These are phyloP conservation scores for Clathrus columnatus DNA, from an alignment of 768 basidiomycete species.

Conservation along the genomic window DNA sequence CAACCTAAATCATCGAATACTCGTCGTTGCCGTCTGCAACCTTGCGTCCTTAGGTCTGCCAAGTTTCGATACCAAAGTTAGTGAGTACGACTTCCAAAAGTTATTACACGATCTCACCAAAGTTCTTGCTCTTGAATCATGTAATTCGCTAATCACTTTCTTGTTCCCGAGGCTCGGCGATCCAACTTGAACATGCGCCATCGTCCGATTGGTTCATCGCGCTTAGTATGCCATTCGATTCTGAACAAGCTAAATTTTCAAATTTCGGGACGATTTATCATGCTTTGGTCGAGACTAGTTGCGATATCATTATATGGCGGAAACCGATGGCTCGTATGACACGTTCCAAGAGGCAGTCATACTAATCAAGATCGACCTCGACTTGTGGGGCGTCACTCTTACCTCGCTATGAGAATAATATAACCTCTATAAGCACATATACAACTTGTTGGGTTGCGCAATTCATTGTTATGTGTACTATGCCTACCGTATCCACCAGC, in stretches of 20 bases:
- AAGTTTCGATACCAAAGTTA: slow-evolving; percentile 30
- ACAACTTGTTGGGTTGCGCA: slow-evolving; percentile 34
- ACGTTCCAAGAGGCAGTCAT: slow-evolving; percentile 36
- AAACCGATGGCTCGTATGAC: slow-evolving; percentile 31
- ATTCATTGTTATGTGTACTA: slow-evolving; percentile 40
- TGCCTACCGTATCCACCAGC: slow-evolving; percentile 41
- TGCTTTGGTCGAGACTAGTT: slow-evolving; percentile 37
- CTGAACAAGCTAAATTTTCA: too few species aligned
- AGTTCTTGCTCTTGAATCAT: slow-evolving; percentile 37
- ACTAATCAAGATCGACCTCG: slow-evolving; percentile 36
- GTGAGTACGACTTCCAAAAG: slow-evolving; percentile 39
- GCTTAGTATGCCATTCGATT: slow-evolving; percentile 42
- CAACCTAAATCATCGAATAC: slow-evolving; percentile 47
- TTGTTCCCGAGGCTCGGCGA: slow-evolving; percentile 37
- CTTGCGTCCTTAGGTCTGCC: slow-evolving; percentile 44
- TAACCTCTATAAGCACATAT: slow-evolving; percentile 35
- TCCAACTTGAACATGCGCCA: slow-evolving; percentile 47
- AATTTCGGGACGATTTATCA: slow-evolving; percentile 50
- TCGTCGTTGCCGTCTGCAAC: slow-evolving; percentile 45
- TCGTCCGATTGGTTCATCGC: slow-evolving; percentile 43
- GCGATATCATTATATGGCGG: slow-evolving; percentile 36
- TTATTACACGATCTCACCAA: slow-evolving; percentile 42
- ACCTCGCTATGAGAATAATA: slow-evolving; percentile 41
- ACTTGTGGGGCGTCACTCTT: slow-evolving; percentile 39
- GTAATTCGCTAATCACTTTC: slow-evolving; percentile 39